Base-by-base conservation (phyloP, 495 filamentous ascomycete genomes). In the Aspergillus homomorphus region DNA sequence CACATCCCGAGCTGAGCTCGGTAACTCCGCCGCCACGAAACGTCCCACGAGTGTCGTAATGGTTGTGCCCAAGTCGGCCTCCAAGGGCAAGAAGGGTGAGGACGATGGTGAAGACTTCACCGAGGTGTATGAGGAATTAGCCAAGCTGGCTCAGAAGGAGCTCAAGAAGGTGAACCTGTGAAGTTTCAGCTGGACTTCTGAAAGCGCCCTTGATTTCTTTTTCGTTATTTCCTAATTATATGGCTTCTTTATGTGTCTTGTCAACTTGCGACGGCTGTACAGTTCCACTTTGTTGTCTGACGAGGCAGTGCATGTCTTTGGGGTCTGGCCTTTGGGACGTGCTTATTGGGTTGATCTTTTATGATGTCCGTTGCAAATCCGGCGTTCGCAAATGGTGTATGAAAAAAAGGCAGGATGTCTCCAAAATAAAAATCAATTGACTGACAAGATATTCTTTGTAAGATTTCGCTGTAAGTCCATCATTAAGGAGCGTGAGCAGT, bases 1-100 rank as follows among this genome's bases (percentile, higher is more conserved):
- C 59, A 81, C 84, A 28, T 90, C 86, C 50, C 86, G 94, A 59
- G 91, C 89, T 54, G 91, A 97, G 74, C 84, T 99, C 45, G 95
- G 95, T 64, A 87, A 89, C 54, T 92, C 94, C 23, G 90, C 91
- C 23, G 86, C 84, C 60, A 98, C 94, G 48, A 98, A 96, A 84
- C 82, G 94, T 60, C 93, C 94, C 21, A 98, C 94, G 24, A 95
- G 90, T 74, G 92, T 97, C 21, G 87, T 95, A 54, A 91, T 97
- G 89, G 85, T 96, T 22, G 68, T 74, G 62, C 81, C 72, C 73
- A 87, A 86, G 78, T 70, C 75, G 38, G 61, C 70, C 16, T 72
- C 69, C 53, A 79, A 80, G 71, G 75, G 68, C 69, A 85, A 85
- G 80, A 75, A 74, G 63, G 74, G 75, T 46, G 78, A 69, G 53